phyloP scores from a whole-genome alignment of 805 yeast species.

The Candida nitratophila region DNA sequence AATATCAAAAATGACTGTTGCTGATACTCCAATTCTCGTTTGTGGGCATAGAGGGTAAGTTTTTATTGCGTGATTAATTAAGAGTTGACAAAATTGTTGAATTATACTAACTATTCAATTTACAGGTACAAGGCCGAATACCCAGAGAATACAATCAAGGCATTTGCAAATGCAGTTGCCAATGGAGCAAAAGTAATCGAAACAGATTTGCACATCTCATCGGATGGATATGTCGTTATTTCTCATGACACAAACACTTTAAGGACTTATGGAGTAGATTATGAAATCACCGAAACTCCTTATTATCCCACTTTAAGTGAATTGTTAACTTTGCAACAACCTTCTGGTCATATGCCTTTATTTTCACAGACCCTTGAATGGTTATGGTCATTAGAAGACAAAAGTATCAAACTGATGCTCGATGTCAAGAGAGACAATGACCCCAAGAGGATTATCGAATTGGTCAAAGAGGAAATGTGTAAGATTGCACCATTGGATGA shows the following conservation, averaged over 20 bases:
- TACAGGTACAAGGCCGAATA: constrained; percentile 17
- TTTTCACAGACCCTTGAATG: constrained; percentile 24
- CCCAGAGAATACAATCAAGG: constrained; percentile 31
- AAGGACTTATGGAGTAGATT: constrained; percentile 25
- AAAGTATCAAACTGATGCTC: constrained; percentile 31
- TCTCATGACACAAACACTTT: constrained; percentile 28
- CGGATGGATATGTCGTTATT: constrained; percentile 25
- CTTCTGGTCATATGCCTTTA: constrained; percentile 26
- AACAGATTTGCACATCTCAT: constrained; percentile 28
- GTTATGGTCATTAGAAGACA: constrained; percentile 31
- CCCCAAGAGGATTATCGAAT: constrained; percentile 17
- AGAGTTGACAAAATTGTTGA: too few species aligned
- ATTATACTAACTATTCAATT: background rate
- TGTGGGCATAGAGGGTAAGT: constrained; percentile 25
- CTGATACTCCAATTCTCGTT: too few species aligned
- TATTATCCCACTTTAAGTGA: constrained; percentile 20
- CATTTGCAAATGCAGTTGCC: constrained; percentile 27
- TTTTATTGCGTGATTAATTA: too few species aligned
- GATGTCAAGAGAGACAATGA: constrained; percentile 28
- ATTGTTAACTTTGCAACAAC: constrained; percentile 23
- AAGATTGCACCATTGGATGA: constrained; percentile 14
- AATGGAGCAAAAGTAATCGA: constrained; percentile 28
- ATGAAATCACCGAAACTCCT: constrained; percentile 18
- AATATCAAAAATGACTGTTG: background rate
- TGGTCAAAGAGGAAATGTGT: constrained; percentile 18